phyloP scores from a whole-genome alignment of 257 asterid species.

The Capsicum rhomboideum region DNA sequence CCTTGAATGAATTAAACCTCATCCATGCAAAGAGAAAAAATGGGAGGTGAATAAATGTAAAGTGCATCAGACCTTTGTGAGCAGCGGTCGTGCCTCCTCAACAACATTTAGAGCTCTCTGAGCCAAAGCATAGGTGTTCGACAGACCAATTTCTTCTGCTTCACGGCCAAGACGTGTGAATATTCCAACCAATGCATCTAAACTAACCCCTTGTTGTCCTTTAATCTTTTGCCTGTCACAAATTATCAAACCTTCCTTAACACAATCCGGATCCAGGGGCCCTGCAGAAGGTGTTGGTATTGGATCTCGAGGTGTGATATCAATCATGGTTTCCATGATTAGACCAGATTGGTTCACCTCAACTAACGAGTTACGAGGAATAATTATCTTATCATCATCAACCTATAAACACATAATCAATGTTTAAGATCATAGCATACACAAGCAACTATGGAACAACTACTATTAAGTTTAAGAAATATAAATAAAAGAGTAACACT shows the following conservation, averaged over 20 bases:
- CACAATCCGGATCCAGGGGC: conserved; percentile 74
- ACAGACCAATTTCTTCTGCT: conserved; percentile 74
- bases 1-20: neutral
- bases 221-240: conserved; percentile 84
- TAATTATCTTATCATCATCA: conserved; percentile 79
- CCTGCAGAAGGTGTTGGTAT: conserved; percentile 74
- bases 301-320: conserved; percentile 84
- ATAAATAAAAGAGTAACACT: neutral
- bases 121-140: conserved; percentile 66
- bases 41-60: neutral
- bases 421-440: conserved; percentile 1
- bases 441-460: neutral
- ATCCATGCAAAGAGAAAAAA: neutral
- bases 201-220: conserved; percentile 91
- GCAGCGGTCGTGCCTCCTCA: conserved; percentile 84
- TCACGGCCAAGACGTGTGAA: conserved; percentile 96
- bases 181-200: conserved; percentile 94
- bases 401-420: conserved; percentile 34
- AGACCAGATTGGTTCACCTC: conserved; percentile 99
- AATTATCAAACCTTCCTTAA: conserved; percentile 74
- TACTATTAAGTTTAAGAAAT: neutral
- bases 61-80: conserved; percentile 63
- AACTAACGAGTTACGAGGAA: conserved; percentile 83
- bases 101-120: conserved; percentile 64
- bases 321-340: conserved; percentile 96